Base-by-base conservation (phyloP, 1,284 basidiomycete genomes). In the Neonothopanus nambi region DNA sequence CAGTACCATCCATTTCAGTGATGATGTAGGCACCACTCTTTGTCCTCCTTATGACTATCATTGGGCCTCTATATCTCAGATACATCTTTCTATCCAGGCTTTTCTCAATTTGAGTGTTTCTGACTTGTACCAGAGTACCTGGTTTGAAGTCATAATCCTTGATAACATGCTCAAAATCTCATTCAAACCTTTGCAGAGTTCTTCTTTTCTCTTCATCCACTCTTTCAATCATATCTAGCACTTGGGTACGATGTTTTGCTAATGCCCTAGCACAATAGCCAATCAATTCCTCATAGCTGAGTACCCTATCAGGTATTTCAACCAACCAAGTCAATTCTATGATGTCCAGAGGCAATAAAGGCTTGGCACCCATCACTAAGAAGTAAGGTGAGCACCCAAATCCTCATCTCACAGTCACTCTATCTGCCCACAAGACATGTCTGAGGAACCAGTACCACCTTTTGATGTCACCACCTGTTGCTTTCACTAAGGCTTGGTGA, bases 41-140 rank as follows among this genome's bases (percentile, higher is more conserved):
- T 20, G 46, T 48, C 20, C 46, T 30, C 26, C 30, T 41, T 2
- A 54, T 49, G 7, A 54, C 52, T 18, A 54, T 46, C 39, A 54
- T 18, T 5, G 46, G 52, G 36, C 52, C 46, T 35, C 21, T 30
- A 28, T 54, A 54, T 11, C 47, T 21, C 17, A 38, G 39, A 37
- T 54, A 48, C 45, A 48, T 54, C 23, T 54, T 54, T 35, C 46
- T 18, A 23, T 54, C 52, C 5, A 54, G 38, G 42, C 37, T 54
- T 7, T 21, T 42, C 39, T 54, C 52, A 18, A 54, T 54, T 23
- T 17, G 5, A 13, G 46, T 30, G 37, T 54, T 46, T 24, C 28
- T 3, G 6, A 54, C 46, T 41, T 48, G 52, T 1, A 54, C 52
- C 17, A 54, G 35, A 9, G 24, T 43, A 8, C 46, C 52, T 33